Percentiles rank a stretch among this genome's conserved stretches.
Conservation (phyloP, 345 rosid genomes). For the Salix suchowensis region DNA sequence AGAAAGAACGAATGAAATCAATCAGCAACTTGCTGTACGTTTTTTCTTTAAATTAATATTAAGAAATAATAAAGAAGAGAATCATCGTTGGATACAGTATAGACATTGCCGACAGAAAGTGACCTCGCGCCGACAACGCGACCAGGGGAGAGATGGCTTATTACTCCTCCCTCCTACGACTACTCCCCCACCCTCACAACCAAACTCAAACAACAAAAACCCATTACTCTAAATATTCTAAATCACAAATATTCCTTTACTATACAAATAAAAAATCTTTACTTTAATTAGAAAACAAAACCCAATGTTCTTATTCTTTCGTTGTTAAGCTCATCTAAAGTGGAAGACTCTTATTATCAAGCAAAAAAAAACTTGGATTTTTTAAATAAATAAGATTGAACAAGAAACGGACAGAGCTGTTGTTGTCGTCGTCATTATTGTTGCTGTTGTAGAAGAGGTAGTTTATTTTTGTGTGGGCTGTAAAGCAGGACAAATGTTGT, state of each 20-base stretch:
- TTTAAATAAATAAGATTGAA: background rate
- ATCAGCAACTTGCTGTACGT: constrained; percentile 24
- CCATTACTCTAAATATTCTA: background rate
- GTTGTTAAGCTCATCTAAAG: too few species aligned
- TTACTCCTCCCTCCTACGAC: background rate
- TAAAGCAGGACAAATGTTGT: constrained; percentile 48
- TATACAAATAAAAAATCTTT: background rate
- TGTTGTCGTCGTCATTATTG: background rate
- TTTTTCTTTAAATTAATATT: background rate
- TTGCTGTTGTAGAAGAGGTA: background rate
- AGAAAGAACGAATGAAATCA: background rate
- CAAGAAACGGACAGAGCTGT: background rate
- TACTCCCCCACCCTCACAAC: background rate
- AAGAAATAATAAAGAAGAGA: constrained; percentile 35
- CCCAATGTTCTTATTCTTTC: background rate
- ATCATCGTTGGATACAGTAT: constrained; percentile 73
- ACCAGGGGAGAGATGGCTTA: constrained; percentile 1
- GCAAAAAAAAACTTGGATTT: background rate
- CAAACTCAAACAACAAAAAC: background rate
- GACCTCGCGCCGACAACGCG: constrained; percentile 72
- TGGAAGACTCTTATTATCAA: background rate
- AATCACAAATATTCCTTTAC: background rate
- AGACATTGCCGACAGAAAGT: constrained; percentile 92
- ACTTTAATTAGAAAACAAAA: background rate
- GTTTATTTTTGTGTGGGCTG: constrained; percentile 37